Evolutionary conservation across 169 alveolate species (phyloP).

Genomic region (Plasmodium vivax): DNA sequence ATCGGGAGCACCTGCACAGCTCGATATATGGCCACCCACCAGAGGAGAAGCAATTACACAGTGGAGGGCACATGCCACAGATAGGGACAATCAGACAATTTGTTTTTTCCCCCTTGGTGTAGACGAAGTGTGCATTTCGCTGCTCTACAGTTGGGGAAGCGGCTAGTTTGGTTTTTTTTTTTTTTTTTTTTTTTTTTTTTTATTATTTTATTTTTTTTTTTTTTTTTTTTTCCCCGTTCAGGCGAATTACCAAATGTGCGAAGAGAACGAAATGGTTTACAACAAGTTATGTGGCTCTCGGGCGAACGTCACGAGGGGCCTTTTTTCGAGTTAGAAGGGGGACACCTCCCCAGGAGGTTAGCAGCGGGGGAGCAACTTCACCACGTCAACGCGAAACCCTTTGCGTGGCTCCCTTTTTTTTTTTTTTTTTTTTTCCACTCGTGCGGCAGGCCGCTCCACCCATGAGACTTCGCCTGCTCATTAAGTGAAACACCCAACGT

Average conservation of each 20-base stretch:
- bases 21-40: not conserved
- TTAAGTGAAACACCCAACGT: not conserved
- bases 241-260: slow-evolving; percentile 70
- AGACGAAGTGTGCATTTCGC: not conserved
- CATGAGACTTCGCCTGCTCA: not conserved
- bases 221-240: slow-evolving; percentile 33
- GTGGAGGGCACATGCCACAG: not conserved
- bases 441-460: not conserved
- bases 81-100: not conserved
- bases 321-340: slow-evolving; percentile 2
- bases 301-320: not conserved
- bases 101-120: not conserved
- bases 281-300: slow-evolving; percentile 26
- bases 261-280: slow-evolving; percentile 62
- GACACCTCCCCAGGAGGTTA: not conserved
- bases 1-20: not conserved
- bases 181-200: not conserved
- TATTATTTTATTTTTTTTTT: not conserved
- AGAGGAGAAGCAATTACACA: not conserved
- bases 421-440: not conserved
- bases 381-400: no score
- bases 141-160: not conserved
- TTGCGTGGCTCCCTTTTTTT: not conserved
- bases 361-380: not conserved
- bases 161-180: not conserved